These are phyloP conservation scores for Phyllosticta ampelicida DNA, from an alignment of 2,329 filamentous ascomycete genomes.

Conservation along the genomic window DNA sequence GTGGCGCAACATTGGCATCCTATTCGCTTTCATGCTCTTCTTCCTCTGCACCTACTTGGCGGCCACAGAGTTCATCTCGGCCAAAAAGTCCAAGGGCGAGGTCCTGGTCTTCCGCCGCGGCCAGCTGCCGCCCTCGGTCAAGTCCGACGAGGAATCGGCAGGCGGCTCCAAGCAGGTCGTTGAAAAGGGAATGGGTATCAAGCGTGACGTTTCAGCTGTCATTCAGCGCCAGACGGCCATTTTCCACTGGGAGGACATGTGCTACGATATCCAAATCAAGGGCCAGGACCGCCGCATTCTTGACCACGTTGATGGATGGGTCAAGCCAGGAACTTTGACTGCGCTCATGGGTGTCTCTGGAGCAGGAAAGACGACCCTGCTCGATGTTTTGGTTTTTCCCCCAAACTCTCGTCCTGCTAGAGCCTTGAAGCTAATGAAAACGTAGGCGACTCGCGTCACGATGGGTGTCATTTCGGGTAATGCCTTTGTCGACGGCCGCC, in stretches of 20 bases:
- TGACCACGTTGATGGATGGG: slow-evolving; percentile 76
- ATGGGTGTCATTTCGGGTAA: slow-evolving; percentile 76
- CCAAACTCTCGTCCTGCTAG: too few species aligned
- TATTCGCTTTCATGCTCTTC: slow-evolving; percentile 27
- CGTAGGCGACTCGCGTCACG: slow-evolving; percentile 56
- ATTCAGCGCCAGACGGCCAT: slow-evolving; percentile 53
- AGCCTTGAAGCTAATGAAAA: too few species aligned
- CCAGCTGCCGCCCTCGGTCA: slow-evolving; percentile 14
- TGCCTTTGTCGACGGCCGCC: slow-evolving; percentile 66
- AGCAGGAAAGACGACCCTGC: slow-evolving; percentile 77
- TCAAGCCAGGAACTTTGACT: slow-evolving; percentile 76
- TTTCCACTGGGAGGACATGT: slow-evolving; percentile 72
- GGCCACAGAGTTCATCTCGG: slow-evolving; percentile 30
- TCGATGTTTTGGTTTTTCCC: slow-evolving; percentile 52
- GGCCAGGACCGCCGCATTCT: slow-evolving; percentile 58
- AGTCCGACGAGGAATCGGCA: neutral
- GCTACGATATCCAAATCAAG: slow-evolving; percentile 66
- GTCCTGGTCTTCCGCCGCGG: slow-evolving; percentile 31
- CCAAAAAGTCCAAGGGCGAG: slow-evolving; percentile 34
- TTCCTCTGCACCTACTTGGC: slow-evolving; percentile 24
- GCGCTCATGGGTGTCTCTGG: slow-evolving; percentile 62
- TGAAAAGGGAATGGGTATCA: neutral
- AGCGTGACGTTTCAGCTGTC: slow-evolving; percentile 11
- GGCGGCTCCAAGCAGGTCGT: neutral
- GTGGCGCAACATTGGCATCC: slow-evolving; percentile 31